Evolutionary conservation across 768 basidiomycete genomes (phyloP).

Genomic region (Basidioascus undulatus): DNA sequence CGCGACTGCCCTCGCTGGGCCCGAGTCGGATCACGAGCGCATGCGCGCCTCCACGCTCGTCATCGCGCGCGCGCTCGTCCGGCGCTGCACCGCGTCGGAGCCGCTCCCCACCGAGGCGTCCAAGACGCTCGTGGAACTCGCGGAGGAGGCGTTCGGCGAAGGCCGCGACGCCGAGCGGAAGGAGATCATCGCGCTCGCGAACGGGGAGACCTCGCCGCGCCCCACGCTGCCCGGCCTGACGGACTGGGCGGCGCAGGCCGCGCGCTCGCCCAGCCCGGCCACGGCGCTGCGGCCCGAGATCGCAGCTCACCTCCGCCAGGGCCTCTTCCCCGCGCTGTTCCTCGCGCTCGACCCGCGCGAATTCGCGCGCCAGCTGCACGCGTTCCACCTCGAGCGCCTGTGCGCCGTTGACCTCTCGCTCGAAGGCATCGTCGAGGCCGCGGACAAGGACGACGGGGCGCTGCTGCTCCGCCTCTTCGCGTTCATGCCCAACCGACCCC

Average conservation of each 20-base stretch:
- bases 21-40: too few species aligned
- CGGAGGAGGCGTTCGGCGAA: conserved; percentile 36
- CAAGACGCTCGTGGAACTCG: too few species aligned
- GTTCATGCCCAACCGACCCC: neutral
- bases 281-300: conserved; percentile 19
- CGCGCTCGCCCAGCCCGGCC: conserved; percentile 5
- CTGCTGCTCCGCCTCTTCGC: too few species aligned
- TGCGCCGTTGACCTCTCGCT: neutral
- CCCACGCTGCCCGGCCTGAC: conserved; percentile 11
- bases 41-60: too few species aligned
- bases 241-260: conserved; percentile 7
- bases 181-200: conserved; percentile 23
- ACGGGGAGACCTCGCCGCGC: conserved; percentile 4
- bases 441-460: neutral
- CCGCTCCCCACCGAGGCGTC: too few species aligned
- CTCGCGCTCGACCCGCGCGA: conserved; percentile 35
- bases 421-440: neutral
- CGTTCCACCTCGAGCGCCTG: conserved; percentile 27
- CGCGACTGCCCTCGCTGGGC: too few species aligned
- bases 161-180: conserved; percentile 25
- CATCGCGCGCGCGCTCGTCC: too few species aligned
- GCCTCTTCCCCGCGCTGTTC: conserved; percentile 42
- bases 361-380: conserved; percentile 36
- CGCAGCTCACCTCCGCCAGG: conserved; percentile 33
- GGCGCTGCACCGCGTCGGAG: too few species aligned